phyloP scores from a whole-genome alignment of 139 green algal species.

The Volvox africanus region DNA sequence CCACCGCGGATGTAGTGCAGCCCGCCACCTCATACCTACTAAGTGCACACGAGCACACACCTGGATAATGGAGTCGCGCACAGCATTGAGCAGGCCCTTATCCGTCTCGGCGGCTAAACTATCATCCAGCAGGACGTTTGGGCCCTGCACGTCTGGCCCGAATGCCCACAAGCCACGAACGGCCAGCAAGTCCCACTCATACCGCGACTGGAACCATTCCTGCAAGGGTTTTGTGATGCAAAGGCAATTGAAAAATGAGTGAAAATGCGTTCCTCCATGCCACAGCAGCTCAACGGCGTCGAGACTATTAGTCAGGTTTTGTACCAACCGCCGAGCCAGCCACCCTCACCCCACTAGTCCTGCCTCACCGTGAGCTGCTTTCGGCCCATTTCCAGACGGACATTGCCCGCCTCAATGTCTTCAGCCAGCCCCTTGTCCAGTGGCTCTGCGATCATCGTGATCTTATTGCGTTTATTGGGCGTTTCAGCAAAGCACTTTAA shows the following conservation, averaged over 20 bases:
- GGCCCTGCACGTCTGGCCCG: slow-evolving; percentile 87
- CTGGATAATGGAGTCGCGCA: slow-evolving; percentile 90
- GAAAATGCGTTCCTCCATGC: too few relatives aligned
- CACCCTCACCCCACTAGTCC: too few relatives aligned
- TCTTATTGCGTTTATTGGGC: slow-evolving; percentile 94
- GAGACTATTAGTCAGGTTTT: too few relatives aligned
- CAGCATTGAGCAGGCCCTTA: slow-evolving; percentile 89
- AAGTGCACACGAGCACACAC: slow-evolving; percentile 31
- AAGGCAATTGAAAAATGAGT: too few relatives aligned
- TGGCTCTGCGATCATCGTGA: slow-evolving; percentile 97
- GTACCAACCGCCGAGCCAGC: too few relatives aligned
- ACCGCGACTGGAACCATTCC: slow-evolving; percentile 84
- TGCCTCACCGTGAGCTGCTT: slow-evolving; percentile 48
- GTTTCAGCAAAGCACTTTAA: slow-evolving; percentile 99
- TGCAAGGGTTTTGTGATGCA: background rate
- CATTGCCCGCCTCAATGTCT: slow-evolving; percentile 90
- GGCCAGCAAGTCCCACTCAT: slow-evolving; percentile 97
- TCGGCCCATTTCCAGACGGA: slow-evolving; percentile 58
- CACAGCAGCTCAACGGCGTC: too few relatives aligned
- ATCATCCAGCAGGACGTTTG: slow-evolving; percentile 97
- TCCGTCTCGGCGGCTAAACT: slow-evolving; percentile 93
- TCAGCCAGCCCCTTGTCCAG: slow-evolving; percentile 93
- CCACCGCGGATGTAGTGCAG: too few relatives aligned
- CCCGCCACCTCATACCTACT: background rate
- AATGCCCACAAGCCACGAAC: slow-evolving; percentile 97